phyloP scores from a whole-genome alignment of 2,329 filamentous ascomycete genomes.

The Cytospora paraplurivora region DNA sequence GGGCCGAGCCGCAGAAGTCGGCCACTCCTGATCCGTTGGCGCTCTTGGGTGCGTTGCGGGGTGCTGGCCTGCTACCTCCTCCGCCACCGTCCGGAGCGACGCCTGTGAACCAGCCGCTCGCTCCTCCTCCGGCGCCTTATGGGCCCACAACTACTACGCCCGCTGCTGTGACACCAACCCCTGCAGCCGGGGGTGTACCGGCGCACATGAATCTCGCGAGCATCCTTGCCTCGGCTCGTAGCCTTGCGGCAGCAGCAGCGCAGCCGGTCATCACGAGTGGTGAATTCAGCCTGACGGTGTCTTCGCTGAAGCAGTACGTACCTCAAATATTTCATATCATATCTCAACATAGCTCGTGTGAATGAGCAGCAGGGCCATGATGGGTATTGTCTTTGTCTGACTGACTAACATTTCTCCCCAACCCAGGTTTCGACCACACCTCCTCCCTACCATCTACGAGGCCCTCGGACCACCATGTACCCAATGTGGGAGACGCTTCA shows the following conservation, averaged over 20 bases:
- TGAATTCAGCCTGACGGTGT: constrained; percentile 62
- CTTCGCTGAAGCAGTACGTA: constrained; percentile 73
- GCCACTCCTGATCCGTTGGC: constrained; percentile 54
- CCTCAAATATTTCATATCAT: neutral
- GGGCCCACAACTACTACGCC: constrained; percentile 35
- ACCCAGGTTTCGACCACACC: constrained; percentile 72
- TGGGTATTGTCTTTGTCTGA: constrained; percentile 4
- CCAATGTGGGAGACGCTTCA: constrained; percentile 88
- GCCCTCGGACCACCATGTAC: constrained; percentile 83
- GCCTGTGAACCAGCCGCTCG: constrained; percentile 37
- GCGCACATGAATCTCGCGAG: constrained; percentile 37
- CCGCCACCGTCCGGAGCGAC: constrained; percentile 45
- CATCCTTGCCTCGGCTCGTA: constrained; percentile 33
- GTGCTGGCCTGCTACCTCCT: constrained; percentile 65
- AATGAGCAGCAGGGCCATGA: no score
- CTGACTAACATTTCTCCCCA: constrained; percentile 38
- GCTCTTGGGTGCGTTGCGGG: constrained; percentile 67
- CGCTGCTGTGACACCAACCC: constrained; percentile 4
- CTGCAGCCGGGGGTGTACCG: constrained; percentile 6
- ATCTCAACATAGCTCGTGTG: neutral
- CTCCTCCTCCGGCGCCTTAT: constrained; percentile 36
- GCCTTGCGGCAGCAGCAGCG: constrained; percentile 28
- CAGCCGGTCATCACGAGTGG: constrained; percentile 26
- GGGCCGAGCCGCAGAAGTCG: constrained; percentile 43
- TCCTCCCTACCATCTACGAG: constrained; percentile 76